Base-by-base conservation (phyloP, 208 protist species). In the Leishmania tropica region DNA sequence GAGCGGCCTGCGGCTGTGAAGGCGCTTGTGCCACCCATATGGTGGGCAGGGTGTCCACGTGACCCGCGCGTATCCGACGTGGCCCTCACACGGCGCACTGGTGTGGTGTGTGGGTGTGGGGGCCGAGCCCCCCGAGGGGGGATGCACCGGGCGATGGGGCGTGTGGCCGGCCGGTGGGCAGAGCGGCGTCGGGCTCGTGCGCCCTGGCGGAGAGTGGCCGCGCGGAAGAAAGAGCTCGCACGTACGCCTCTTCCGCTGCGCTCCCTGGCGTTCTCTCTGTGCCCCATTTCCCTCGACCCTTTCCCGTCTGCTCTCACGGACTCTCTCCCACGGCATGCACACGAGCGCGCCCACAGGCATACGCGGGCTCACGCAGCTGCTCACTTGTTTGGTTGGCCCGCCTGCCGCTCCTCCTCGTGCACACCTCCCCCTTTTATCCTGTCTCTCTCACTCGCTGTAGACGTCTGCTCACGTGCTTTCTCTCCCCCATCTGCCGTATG, bases 261-360 rank as follows among this genome's bases (percentile, higher is more conserved):
- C 60, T 37, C 11, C n/a, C 60, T 8, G 60, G n/a, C 60, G n/a
- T 15, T 31, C 31, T 40, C 72, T 40, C 72, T 58, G 28, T 76
- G 8, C 45, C 72, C 3, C 24, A 24, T 53, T 76, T 58, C 10
- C 17, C 37, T 76, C 28, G 3, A 37, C n/a, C 53, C 54, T 58
- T 42, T 80, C 48, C 48, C 65, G 4, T 62, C 58, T 48, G 48
- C 35, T 40, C n/a, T 62, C 37, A 74, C 24, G 42, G 17, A 64
- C 47, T 78, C 73, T 80, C 15, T 56, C 62, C 48, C 72, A 19
- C 53, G 24, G 15, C 74, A 65, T 31, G 37, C 74, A 78, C 74
- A 78, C 53, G 19, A 21, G 28, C 53, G 48, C 19, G 37, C 31
- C 64, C 74, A 65, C 48, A 71, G 65, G 65, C 37, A 71, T 71